Conservation (phyloP, 2,329 filamentous ascomycete species). For the Zasmidium cellare region DNA sequence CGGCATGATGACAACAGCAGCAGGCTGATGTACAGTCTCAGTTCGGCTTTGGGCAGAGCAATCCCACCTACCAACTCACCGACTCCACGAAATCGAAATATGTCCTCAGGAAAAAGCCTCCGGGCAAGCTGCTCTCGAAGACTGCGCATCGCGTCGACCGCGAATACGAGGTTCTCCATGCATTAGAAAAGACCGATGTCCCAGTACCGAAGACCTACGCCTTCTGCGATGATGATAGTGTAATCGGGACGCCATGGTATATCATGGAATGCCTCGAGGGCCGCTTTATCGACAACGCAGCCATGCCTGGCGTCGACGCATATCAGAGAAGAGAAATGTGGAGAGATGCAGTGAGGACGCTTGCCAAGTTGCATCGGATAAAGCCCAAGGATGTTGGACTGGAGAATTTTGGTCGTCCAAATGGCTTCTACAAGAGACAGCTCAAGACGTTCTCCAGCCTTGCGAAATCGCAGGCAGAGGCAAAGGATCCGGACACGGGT, state of each 20-base stretch:
- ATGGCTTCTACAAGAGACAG: slow-evolving; percentile 83
- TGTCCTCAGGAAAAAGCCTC: slow-evolving; percentile 96
- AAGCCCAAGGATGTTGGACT: slow-evolving; percentile 67
- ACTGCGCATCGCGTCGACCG: slow-evolving; percentile 96
- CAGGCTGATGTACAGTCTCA: slow-evolving; percentile 39
- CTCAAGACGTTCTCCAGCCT: slow-evolving; percentile 79
- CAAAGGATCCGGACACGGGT: slow-evolving; percentile 74
- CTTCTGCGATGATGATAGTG: slow-evolving; percentile 76
- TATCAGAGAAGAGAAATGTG: slow-evolving; percentile 77
- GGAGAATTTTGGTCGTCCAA: slow-evolving; percentile 68
- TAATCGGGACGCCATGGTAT: slow-evolving; percentile 92
- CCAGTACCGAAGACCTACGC: slow-evolving; percentile 81
- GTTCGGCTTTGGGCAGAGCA: slow-evolving; percentile 89
- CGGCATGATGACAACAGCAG: slow-evolving; percentile 2
- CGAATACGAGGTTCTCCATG: slow-evolving; percentile 87
- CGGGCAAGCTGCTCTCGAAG: slow-evolving; percentile 85
- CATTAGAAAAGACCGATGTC: slow-evolving; percentile 75
- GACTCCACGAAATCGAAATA: slow-evolving; percentile 68
- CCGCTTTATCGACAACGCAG: slow-evolving; percentile 86
- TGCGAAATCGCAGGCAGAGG: slow-evolving; percentile 72
- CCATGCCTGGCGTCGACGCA: slow-evolving; percentile 70
- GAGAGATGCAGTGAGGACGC: slow-evolving; percentile 77
- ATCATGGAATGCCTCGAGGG: slow-evolving; percentile 96
- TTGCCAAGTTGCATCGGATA: slow-evolving; percentile 82
- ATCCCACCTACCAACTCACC: slow-evolving; percentile 92